Percentiles rank a stretch among this genome's conserved stretches.
phyloP scores from a whole-genome alignment of 1,139 yeast genomes.

The Debaryomycetaceae sp. region DNA sequence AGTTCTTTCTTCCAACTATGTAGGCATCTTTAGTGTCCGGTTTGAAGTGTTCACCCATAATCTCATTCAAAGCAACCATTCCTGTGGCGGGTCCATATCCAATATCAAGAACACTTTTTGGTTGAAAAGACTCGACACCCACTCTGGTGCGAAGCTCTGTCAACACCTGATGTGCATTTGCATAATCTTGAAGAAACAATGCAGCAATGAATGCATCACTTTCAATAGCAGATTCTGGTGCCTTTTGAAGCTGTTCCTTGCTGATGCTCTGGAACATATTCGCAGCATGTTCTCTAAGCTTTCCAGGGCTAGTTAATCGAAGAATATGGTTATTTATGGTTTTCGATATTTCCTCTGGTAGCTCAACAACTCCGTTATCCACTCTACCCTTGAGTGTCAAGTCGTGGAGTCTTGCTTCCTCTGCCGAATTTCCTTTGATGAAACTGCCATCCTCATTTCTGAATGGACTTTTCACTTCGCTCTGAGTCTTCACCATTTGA shows the following conservation, averaged over 20 bases:
- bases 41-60: slow-evolving; percentile 61
- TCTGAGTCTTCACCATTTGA: slow-evolving; percentile 19
- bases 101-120: slow-evolving; percentile 67
- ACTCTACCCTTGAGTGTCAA: slow-evolving; percentile 47
- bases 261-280: slow-evolving; percentile 47
- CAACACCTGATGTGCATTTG: slow-evolving; percentile 65
- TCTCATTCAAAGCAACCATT: slow-evolving; percentile 79
- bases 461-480: slow-evolving; percentile 24
- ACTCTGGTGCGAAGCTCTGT: slow-evolving; percentile 61
- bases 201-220: slow-evolving; percentile 84
- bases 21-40: slow-evolving; percentile 71
- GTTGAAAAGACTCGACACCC: slow-evolving; percentile 50
- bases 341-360: slow-evolving; percentile 54
- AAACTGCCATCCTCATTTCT: slow-evolving; percentile 38
- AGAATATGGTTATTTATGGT: slow-evolving; percentile 60
- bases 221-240: slow-evolving; percentile 54
- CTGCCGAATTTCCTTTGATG: slow-evolving; percentile 42
- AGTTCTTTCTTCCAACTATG: slow-evolving; percentile 58
- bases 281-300: slow-evolving; percentile 55
- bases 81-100: slow-evolving; percentile 96
- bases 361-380: slow-evolving; percentile 39
- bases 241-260: slow-evolving; percentile 50
- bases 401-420: slow-evolving; percentile 54
- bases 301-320: slow-evolving; percentile 50
- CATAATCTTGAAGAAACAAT: slow-evolving; percentile 81